Evolutionary conservation across 768 basidiomycete species (phyloP).

Genomic region (Mycena alexandri): DNA sequence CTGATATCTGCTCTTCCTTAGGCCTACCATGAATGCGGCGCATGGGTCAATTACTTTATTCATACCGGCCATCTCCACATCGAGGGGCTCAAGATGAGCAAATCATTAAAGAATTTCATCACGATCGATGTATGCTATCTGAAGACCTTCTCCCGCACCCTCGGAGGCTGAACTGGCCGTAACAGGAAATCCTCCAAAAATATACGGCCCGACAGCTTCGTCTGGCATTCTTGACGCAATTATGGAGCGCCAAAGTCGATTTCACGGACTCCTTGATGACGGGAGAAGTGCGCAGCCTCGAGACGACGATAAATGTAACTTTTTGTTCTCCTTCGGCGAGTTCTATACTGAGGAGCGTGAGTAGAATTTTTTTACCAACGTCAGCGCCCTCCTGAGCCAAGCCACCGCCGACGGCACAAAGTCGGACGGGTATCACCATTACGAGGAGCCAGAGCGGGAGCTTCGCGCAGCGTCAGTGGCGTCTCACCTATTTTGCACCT

Average conservation of each 20-base stretch:
- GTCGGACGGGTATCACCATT: constrained; percentile 75
- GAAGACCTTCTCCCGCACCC: constrained; percentile 42
- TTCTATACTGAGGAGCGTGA: constrained; percentile 25
- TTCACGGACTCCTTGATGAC: constrained; percentile 93
- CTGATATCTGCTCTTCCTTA: constrained; percentile 47
- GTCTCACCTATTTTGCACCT: constrained; percentile 17
- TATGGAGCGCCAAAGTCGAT: constrained; percentile 95
- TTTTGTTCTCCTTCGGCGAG: constrained; percentile 16
- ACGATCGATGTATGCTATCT: constrained; percentile 81
- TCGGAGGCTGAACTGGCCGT: constrained; percentile 18
- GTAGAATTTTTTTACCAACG: constrained; percentile 94
- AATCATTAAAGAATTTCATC: constrained; percentile 98
- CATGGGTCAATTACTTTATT: constrained; percentile 99
- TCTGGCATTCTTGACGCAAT: constrained; percentile 89
- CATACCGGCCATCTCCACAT: constrained; percentile 99
- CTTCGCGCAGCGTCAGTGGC: constrained; percentile 70
- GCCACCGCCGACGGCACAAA: constrained; percentile 58
- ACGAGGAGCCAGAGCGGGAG: constrained; percentile 75
- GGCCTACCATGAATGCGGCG: constrained; percentile 92
- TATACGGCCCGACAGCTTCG: constrained; percentile 91
- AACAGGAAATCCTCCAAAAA: constrained; percentile 86
- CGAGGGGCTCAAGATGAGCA: constrained; percentile 99
- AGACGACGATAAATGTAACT: constrained; percentile 86
- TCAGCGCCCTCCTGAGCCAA: constrained; percentile 83
- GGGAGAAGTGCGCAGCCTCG: constrained; percentile 88